Conservation (phyloP, 140 eudicot genomes). For the Artemisia princeps region DNA sequence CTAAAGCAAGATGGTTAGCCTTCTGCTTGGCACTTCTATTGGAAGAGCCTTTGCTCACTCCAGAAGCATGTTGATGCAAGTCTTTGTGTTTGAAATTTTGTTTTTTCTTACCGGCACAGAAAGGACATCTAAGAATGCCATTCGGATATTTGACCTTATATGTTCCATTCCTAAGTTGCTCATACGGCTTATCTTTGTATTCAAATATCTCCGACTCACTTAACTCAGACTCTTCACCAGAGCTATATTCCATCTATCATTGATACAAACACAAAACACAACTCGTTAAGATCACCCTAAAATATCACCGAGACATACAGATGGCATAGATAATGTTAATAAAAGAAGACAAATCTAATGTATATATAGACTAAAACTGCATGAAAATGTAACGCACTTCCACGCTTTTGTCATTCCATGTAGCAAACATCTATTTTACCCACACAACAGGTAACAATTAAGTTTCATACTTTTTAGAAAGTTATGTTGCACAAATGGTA, state of each 20-base stretch:
- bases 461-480: too few species aligned
- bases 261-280: neutral
- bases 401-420: too few species aligned
- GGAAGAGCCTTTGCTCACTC: constrained; percentile 65
- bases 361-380: too few species aligned
- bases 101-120: constrained; percentile 70
- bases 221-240: constrained; percentile 72
- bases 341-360: too few species aligned
- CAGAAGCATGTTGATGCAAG: constrained; percentile 72
- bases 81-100: constrained; percentile 74
- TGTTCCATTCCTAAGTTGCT: constrained; percentile 48
- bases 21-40: constrained; percentile 62
- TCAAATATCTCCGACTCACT: constrained; percentile 77
- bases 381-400: too few species aligned
- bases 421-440: too few species aligned
- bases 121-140: constrained; percentile 30
- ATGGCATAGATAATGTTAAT: neutral
- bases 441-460: too few species aligned
- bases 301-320: neutral
- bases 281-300: neutral
- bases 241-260: constrained; percentile 52
- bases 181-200: constrained; percentile 59
- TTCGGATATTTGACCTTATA: constrained; percentile 48
- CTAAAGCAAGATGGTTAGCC: constrained; percentile 68
- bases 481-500: too few species aligned